Base-by-base conservation (phyloP, 1,139 yeast species). In the Lodderomyces jiufengensis region DNA sequence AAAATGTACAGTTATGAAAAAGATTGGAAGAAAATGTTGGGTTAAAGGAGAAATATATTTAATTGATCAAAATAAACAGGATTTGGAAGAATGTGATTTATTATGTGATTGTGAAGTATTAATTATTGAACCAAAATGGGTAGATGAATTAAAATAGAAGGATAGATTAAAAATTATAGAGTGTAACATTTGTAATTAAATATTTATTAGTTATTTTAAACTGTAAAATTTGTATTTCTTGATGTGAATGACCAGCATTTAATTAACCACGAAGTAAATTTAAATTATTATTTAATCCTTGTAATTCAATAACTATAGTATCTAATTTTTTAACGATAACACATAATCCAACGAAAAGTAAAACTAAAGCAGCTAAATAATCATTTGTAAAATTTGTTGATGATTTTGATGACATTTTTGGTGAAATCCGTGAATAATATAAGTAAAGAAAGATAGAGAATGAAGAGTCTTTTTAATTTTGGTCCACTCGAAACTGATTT, bases 101-200 rank as follows among this genome's bases (percentile, higher is more conserved):
- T 57, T 69, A 39, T 57, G 66, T 9, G 66, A 60, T 27, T 61
- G 73, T 43, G 73, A 66, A 42, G 64, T 67, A 22, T 57, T 71
- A 41, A 72, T 69, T 1, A 57, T 71, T 25, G 76, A 70, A 40
- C 77, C 76, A 1, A 63, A 50, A 47, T 69, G 75, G 76, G 70
- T 73, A 40, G 44, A 68, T 39, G 53, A 70, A 46, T 48, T 66
- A 37, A 48, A 52, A 34, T 33, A 45, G n/a, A n/a, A n/a, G n/a
- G n/a, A n/a, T 22, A 21, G 31, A 6, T 42, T 3, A 23, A 14
- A 24, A 16, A 11, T 7, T 15, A 27, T 9, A 15, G 30, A 16
- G 9, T 9, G 10, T 9, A 13, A 18, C 13, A 18, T 29, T 29
- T 6, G 13, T n/a, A 29, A 12, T 21, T 30, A 8, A 9, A 10